Conservation (phyloP, 371 early-diverging fungal species). For the Apophysomyces trapeziformis region DNA sequence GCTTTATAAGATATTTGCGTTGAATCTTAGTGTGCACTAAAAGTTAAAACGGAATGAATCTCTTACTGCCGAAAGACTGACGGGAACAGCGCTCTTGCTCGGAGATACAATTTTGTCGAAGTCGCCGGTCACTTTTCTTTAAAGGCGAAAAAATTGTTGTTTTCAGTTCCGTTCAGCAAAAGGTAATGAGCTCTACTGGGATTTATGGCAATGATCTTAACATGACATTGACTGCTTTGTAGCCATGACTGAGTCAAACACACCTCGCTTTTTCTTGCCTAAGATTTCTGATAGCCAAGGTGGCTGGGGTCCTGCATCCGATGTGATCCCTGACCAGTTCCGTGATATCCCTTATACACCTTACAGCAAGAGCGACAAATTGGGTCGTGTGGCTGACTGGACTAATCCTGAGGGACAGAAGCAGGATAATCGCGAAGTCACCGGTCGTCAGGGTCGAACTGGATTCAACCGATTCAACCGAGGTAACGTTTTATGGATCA, state of each 20-base stretch:
- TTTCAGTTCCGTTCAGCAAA: slow-evolving; percentile 6
- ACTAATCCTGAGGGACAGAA: slow-evolving; percentile 71
- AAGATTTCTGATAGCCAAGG: slow-evolving; percentile 67
- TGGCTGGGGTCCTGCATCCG: slow-evolving; percentile 80
- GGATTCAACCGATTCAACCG: slow-evolving; percentile 67
- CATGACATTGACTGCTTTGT: neutral
- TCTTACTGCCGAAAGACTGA: too few relatives aligned
- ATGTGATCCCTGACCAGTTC: slow-evolving; percentile 65
- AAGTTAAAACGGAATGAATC: too few relatives aligned
- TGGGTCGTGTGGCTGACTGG: slow-evolving; percentile 96
- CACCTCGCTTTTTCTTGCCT: slow-evolving; percentile 70
- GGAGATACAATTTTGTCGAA: too few relatives aligned
- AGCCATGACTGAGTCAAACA: slow-evolving; percentile 20
- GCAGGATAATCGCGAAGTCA: slow-evolving; percentile 62
- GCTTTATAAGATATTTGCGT: too few relatives aligned
- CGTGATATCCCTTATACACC: slow-evolving; percentile 94
- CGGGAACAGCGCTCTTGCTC: too few relatives aligned
- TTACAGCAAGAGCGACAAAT: slow-evolving; percentile 93
- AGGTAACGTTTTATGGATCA: slow-evolving; percentile 38
- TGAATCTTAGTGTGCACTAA: too few relatives aligned
- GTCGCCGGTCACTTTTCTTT: neutral
- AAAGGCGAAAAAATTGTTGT: slow-evolving; percentile 2
- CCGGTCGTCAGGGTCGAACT: slow-evolving; percentile 58
- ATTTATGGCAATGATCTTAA: neutral
- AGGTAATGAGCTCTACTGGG: neutral